Conservation (phyloP, 2,329 filamentous ascomycete genomes). For the Stagonosporopsis tanaceti region DNA sequence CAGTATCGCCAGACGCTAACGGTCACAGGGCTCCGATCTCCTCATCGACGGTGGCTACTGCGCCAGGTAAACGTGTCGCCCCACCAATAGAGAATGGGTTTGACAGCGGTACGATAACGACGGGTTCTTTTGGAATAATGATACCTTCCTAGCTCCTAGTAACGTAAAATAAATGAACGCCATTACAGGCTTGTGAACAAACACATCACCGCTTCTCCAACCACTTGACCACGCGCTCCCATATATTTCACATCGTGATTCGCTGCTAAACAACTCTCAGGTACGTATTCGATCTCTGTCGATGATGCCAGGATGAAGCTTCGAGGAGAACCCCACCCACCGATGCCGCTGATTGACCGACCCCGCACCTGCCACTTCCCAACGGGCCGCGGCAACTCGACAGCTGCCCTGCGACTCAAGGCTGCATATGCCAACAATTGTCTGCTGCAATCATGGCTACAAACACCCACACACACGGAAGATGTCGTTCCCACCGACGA, state of each 20-base stretch:
- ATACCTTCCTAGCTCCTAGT: constrained; percentile 29
- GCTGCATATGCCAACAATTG: constrained; percentile 3
- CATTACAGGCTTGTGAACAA: constrained; percentile 12
- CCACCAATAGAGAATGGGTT: constrained; percentile 21
- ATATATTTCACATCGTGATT: not conserved
- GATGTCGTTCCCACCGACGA: constrained; percentile 22
- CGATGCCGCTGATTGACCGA: constrained; percentile 10
- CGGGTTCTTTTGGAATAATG: constrained; percentile 23
- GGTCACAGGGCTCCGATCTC: constrained; percentile 65
- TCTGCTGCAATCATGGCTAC: constrained; percentile 1
- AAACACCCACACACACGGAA: not conserved
- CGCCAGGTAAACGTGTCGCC: constrained; percentile 44
- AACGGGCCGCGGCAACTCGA: constrained; percentile 22
- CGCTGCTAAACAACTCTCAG: constrained; percentile 3
- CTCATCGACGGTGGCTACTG: constrained; percentile 79
- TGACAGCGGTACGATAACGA: constrained; percentile 22
- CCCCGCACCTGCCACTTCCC: constrained; percentile 13
- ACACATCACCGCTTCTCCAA: not conserved
- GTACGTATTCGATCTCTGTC: constrained; percentile 2
- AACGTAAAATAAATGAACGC: constrained; percentile 29
- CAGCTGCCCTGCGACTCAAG: not conserved
- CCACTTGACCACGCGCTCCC: not conserved
- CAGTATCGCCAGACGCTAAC: constrained; percentile 42
- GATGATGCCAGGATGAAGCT: constrained; percentile 13
- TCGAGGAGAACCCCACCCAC: constrained; percentile 9